A percentile compares a stretch with the other conserved stretches of the same genome.
Conservation (phyloP, 106 monocot genomes). For the Dendrobium officinale region DNA sequence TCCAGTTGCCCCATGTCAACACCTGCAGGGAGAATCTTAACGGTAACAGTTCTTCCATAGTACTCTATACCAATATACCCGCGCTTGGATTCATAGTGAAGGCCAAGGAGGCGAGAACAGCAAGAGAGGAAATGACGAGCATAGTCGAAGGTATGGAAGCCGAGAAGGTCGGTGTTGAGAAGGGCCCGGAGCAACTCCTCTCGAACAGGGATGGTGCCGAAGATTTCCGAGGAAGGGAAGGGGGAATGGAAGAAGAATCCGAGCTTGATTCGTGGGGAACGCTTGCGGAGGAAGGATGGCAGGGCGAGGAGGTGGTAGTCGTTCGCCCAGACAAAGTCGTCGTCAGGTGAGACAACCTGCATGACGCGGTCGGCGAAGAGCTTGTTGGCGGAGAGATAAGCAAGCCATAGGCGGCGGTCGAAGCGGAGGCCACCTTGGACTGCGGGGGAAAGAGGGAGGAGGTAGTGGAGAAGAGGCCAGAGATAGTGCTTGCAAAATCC, state of each 20-base stretch:
- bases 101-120: slow-evolving; percentile 40
- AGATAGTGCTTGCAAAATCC: slow-evolving; percentile 55
- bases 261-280: slow-evolving; percentile 29
- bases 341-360: slow-evolving; percentile 39
- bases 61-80: slow-evolving; percentile 44
- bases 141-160: slow-evolving; percentile 59
- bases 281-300: slow-evolving; percentile 42
- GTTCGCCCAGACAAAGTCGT: slow-evolving; percentile 51
- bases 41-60: slow-evolving; percentile 35
- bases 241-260: slow-evolving; percentile 67
- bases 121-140: slow-evolving; percentile 54
- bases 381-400: slow-evolving; percentile 52
- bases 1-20: slow-evolving; percentile 30
- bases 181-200: slow-evolving; percentile 43
- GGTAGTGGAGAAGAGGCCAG: slow-evolving; percentile 51
- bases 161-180: slow-evolving; percentile 44
- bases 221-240: slow-evolving; percentile 51
- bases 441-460: slow-evolving; percentile 29
- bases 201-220: slow-evolving; percentile 30
- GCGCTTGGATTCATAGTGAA: slow-evolving; percentile 36
- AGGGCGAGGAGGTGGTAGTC: slow-evolving; percentile 55
- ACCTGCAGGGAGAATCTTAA: slow-evolving; percentile 46
- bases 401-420: slow-evolving; percentile 27
- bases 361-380: slow-evolving; percentile 41
- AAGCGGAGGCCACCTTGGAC: slow-evolving; percentile 15